Evolutionary conservation across 73 alveolate species (phyloP).

Genomic region (Paramecium biaurelia): DNA sequence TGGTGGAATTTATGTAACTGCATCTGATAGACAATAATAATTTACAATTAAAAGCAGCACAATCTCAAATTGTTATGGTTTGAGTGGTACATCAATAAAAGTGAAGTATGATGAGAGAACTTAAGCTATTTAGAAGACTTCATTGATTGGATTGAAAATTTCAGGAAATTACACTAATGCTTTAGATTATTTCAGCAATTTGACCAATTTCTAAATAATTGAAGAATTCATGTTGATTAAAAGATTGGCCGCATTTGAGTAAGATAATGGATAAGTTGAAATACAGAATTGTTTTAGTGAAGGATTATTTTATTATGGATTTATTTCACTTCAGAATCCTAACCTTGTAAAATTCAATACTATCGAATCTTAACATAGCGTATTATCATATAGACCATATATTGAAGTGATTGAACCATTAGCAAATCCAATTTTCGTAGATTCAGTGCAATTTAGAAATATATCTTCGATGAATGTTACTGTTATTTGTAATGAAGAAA

Average conservation of each 20-base stretch:
- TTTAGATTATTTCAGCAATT: neutral
- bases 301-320: neutral
- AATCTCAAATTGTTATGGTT: conserved; percentile 32
- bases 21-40: neutral
- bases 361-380: neutral
- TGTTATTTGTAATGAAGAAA: neutral
- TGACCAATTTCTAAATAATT: neutral
- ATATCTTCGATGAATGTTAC: conserved; percentile 1
- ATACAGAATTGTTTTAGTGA: neutral
- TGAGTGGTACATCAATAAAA: conserved; percentile 15
- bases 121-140: neutral
- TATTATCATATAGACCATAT: neutral
- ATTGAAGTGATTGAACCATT: conserved; percentile 46
- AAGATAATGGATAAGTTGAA: conserved; percentile 24
- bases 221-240: neutral
- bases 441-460: conserved; percentile 24
- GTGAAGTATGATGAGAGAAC: conserved; percentile 7
- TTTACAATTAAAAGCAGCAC: neutral
- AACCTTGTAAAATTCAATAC: neutral
- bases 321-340: neutral
- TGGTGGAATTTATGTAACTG: neutral
- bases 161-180: conserved; percentile 24
- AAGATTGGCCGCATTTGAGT: conserved; percentile 7
- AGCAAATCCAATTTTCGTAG: neutral
- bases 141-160: neutral